These are phyloP conservation scores for Mollisiaceae sp. DNA, from an alignment of 2,329 filamentous ascomycete genomes.

Conservation along the genomic window DNA sequence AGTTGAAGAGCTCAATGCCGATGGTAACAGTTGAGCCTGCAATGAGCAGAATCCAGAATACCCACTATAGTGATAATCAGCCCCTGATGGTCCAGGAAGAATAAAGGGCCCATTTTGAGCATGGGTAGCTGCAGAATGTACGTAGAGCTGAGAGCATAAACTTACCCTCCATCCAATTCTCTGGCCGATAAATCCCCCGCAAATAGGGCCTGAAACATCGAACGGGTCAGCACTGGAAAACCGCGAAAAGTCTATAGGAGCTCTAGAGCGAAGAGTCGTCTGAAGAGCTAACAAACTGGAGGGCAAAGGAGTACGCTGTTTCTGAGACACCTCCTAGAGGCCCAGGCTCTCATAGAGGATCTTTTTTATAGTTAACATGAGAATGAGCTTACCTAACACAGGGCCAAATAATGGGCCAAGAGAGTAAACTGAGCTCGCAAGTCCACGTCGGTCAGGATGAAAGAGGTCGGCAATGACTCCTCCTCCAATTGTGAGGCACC, in stretches of 20 bases:
- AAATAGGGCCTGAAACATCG: slow-evolving; percentile 39
- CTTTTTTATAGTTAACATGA: too few relatives aligned
- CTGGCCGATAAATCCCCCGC: slow-evolving; percentile 46
- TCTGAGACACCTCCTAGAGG: too few relatives aligned
- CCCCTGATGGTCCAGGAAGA: not conserved
- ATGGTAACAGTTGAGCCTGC: slow-evolving; percentile 42
- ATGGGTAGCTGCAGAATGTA: too few relatives aligned
- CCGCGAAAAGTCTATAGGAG: too few relatives aligned
- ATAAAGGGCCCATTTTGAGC: too few relatives aligned
- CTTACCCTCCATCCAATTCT: slow-evolving; percentile 53
- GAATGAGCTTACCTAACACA: not conserved
- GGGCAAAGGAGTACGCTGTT: too few relatives aligned
- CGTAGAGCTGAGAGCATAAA: slow-evolving; percentile 21
- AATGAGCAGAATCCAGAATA: slow-evolving; percentile 54
- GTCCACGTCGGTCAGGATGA: slow-evolving; percentile 39
- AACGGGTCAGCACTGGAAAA: too few relatives aligned
- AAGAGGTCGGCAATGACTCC: slow-evolving; percentile 51
- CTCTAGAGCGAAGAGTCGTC: too few relatives aligned
- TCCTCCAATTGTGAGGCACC: slow-evolving; percentile 50
- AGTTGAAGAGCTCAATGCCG: slow-evolving; percentile 48
- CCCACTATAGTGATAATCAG: slow-evolving; percentile 35
- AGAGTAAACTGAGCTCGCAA: slow-evolving; percentile 40
- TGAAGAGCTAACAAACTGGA: not conserved
- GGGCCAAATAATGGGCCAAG: slow-evolving; percentile 40
- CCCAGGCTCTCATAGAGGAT: too few relatives aligned